These are phyloP conservation scores for Priceomyces haplophilus DNA, from an alignment of 805 yeast genomes.

Conservation along the genomic window DNA sequence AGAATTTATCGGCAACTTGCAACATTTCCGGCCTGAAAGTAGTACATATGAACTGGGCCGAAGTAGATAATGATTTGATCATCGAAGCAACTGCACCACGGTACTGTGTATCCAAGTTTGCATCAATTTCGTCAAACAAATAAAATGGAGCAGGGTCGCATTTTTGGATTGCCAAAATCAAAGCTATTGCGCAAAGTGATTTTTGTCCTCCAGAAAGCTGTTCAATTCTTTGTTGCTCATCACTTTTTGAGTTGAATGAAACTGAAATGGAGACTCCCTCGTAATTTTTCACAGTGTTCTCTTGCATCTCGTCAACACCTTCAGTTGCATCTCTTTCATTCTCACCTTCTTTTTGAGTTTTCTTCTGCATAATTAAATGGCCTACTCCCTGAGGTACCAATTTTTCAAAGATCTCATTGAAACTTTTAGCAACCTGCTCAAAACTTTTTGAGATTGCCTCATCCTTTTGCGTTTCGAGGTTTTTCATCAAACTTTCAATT, in stretches of 20 bases:
- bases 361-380: constrained; percentile 59
- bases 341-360: constrained; percentile 13
- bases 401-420: constrained; percentile 69
- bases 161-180: constrained; percentile 88
- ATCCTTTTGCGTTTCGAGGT: constrained; percentile 73
- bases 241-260: constrained; percentile 79
- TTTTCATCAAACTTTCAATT: constrained; percentile 66
- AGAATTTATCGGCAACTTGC: constrained; percentile 79
- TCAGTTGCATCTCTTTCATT: constrained; percentile 1
- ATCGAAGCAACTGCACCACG: constrained; percentile 80
- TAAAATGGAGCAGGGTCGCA: constrained; percentile 98
- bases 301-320: constrained; percentile 19
- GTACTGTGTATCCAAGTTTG: constrained; percentile 89
- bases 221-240: constrained; percentile 84
- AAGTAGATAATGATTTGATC: constrained; percentile 58
- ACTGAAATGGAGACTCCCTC: constrained; percentile 83
- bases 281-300: constrained; percentile 50
- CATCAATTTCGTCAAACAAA: constrained; percentile 94
- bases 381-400: constrained; percentile 86
- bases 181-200: constrained; percentile 91
- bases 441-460: constrained; percentile 80
- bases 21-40: constrained; percentile 94
- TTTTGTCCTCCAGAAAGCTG: constrained; percentile 97
- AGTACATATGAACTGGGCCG: constrained; percentile 92
- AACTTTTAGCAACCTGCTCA: constrained; percentile 68